Conservation (phyloP, 2,329 filamentous ascomycete species). For the Sarocladium brachiariae region DNA sequence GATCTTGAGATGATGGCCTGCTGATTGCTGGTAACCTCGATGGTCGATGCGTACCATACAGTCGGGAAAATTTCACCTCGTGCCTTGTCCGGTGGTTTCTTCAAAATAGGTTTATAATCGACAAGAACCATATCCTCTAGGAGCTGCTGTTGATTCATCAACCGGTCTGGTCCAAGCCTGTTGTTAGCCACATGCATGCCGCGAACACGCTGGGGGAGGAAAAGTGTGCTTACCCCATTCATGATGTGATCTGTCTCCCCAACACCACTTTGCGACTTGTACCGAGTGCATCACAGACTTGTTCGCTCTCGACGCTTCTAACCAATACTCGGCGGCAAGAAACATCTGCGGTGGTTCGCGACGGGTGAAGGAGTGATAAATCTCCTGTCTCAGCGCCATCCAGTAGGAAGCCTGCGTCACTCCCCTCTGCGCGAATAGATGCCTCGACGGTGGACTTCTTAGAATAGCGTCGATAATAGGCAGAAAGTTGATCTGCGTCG, state of each 20-base stretch:
- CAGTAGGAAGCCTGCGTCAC: conserved; percentile 34
- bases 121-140: conserved; percentile 26
- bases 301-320: conserved; percentile 29
- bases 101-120: conserved; percentile 28
- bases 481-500: conserved; percentile 30
- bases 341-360: conserved; percentile 30
- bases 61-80: conserved; percentile 33
- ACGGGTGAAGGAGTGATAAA: conserved; percentile 33
- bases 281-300: conserved; percentile 34
- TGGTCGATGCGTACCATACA: conserved; percentile 31
- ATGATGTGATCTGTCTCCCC: conserved; percentile 24
- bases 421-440: conserved; percentile 27
- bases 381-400: conserved; percentile 34
- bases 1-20: conserved; percentile 32
- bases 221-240: conserved; percentile 28
- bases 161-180: conserved; percentile 20
- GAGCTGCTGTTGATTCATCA: conserved; percentile 28
- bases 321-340: conserved; percentile 26
- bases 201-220: neutral
- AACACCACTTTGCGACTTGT: conserved; percentile 34
- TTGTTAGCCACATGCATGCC: neutral
- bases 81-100: conserved; percentile 26
- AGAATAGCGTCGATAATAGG: conserved; percentile 33
- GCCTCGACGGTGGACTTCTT: conserved; percentile 28
- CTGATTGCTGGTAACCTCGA: conserved; percentile 34